Percentiles rank a stretch among this genome's conserved stretches.
Evolutionary conservation across 2,329 filamentous ascomycete species (phyloP).

Genomic region (Xylariales sp.): DNA sequence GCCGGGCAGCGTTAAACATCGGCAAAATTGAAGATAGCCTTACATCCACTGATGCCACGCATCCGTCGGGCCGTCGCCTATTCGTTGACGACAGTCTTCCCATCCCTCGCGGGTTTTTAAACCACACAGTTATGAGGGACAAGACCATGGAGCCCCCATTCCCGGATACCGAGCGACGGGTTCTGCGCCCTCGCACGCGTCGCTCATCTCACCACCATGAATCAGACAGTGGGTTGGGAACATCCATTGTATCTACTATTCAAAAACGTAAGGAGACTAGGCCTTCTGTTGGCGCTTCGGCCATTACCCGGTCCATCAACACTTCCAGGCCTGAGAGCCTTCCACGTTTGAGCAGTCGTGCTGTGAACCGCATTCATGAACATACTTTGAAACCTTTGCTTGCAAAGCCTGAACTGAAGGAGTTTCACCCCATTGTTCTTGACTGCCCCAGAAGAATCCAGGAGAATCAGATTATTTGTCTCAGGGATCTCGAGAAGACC

Average conservation of each 20-base stretch:
- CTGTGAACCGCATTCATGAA: constrained; percentile 82
- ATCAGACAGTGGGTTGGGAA: constrained; percentile 89
- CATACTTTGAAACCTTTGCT: constrained; percentile 83
- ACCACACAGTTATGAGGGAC: constrained; percentile 64
- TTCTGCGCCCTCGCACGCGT: constrained; percentile 65
- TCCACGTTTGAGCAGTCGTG: constrained; percentile 73
- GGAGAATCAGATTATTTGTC: constrained; percentile 86
- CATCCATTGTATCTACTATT: constrained; percentile 75
- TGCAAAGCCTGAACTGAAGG: constrained; percentile 76
- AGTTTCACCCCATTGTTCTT: constrained; percentile 83
- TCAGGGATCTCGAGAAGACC: constrained; percentile 94
- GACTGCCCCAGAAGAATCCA: constrained; percentile 83
- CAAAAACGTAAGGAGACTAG: constrained; percentile 62
- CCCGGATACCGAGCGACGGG: constrained; percentile 58
- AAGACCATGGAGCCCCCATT: constrained; percentile 53
- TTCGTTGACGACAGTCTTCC: constrained; percentile 69
- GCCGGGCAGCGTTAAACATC: constrained; percentile 75
- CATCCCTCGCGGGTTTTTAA: constrained; percentile 69
- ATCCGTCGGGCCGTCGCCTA: constrained; percentile 54
- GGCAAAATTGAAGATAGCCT: constrained; percentile 73
- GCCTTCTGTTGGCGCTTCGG: constrained; percentile 59
- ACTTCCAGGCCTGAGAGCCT: constrained; percentile 62
- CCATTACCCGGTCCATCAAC: constrained; percentile 70
- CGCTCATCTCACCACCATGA: constrained; percentile 73
- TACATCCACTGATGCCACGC: constrained; percentile 57